Evolutionary conservation across 768 basidiomycete genomes (phyloP), one percentile per base, ranked within the genome.

Genomic region (Trametes meyenii): DNA sequence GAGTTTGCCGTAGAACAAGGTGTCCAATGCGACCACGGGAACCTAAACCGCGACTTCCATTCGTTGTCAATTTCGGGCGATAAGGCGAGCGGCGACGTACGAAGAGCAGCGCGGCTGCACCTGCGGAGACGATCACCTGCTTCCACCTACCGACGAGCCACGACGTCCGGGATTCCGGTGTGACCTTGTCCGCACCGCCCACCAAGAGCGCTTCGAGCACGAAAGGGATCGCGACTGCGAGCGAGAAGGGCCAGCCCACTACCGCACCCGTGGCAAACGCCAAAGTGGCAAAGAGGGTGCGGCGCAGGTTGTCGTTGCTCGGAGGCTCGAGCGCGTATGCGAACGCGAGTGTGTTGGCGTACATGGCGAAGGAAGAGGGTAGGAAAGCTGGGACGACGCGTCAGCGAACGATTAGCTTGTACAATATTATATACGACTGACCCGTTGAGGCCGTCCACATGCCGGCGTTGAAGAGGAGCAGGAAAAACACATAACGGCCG

Each of bases 181-280:
- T 71, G 26, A 89, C 85, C 40, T 74, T 73, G 67, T 97, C 95
- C 8, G 80, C 83, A 40, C 90, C 87, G 55, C 79, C 84, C 23
- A 96, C 72, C 69, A 94, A 90, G 21, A 98, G 77, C 72, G 98
- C 94, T 72, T 98, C 97, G 48, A 92, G 73, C 13, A 96, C 85
- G 67, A 96, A 96, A 1, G 97, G 97, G 14, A 97, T 75, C 0
- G 92, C 85, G 7, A 98, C 80, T 0, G 92, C 87, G 17, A 94
- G 80, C n/a, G 92, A 81, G 72, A 99, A 99, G 6, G 97, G 97
- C 97, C 97, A 99, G 5, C 96, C 97, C 36, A 98, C 83, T 51
- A 98, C 84, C 1, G 87, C 92, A 5, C 93, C 96, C 6, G 85
- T 71, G 1, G 92, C 93, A 71, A 94, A 92, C 50, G 81, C 75